Conservation (phyloP, 257 asterid species). For the Solanum lycopersicoides region DNA sequence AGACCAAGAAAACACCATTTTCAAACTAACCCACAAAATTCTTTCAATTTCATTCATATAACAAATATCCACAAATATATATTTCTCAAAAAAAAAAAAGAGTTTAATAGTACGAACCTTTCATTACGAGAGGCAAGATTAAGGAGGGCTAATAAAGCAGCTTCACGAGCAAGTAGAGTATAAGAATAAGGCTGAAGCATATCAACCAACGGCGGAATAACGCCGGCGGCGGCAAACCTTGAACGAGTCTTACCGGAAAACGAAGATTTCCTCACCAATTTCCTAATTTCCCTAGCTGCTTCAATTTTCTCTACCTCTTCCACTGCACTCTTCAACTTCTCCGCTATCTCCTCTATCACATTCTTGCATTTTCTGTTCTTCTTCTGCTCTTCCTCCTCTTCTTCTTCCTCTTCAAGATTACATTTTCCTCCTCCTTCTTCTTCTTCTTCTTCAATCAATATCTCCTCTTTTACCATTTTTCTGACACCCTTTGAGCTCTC, state of each 20-base stretch:
- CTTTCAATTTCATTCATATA: not conserved
- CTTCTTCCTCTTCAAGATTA: not conserved
- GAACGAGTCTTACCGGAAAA: conserved; percentile 58
- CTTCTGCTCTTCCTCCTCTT: not conserved
- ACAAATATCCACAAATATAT: not conserved
- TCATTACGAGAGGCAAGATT: conserved; percentile 87
- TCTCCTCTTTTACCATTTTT: not conserved
- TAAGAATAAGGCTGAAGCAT: conserved; percentile 44
- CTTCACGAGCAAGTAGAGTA: conserved; percentile 61
- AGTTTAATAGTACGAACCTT: conserved; percentile 21
- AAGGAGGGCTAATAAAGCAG: conserved; percentile 82
- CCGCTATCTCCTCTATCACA: conserved; percentile 49
- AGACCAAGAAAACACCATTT: not conserved
- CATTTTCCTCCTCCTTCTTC: not conserved
- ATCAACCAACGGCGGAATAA: conserved; percentile 69
- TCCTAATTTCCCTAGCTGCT: conserved; percentile 75
- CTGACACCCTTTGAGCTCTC: not conserved
- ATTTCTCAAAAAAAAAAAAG: not conserved
- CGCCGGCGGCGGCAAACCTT: conserved; percentile 76
- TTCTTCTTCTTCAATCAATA: not conserved
- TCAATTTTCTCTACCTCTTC: conserved; percentile 53
- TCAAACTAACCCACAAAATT: not conserved
- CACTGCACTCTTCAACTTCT: conserved; percentile 45
- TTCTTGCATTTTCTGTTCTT: not conserved
- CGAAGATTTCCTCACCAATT: conserved; percentile 56